Evolutionary conservation across 2,329 filamentous ascomycete species (phyloP).

Genomic region (Verticillium nonalfalfae): DNA sequence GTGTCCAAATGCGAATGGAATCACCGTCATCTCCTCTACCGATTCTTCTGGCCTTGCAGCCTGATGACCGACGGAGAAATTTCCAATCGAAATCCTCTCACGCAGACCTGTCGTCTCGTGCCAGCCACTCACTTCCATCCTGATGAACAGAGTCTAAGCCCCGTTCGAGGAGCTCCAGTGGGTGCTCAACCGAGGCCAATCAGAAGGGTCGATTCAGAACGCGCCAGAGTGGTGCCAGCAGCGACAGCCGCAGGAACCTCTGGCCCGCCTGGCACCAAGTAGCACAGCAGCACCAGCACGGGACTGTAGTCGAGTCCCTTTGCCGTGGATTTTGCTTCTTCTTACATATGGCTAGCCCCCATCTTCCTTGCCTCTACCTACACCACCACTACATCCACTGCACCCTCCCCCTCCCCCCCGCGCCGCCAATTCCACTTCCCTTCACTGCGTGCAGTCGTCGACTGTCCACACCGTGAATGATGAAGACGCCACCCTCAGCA

Average conservation of each 20-base stretch:
- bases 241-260: background rate
- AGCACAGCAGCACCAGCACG: background rate
- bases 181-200: background rate
- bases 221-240: background rate
- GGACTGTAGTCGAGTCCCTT: background rate
- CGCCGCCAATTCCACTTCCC: background rate
- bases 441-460: background rate
- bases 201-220: background rate
- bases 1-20: no score
- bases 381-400: background rate
- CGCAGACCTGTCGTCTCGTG: background rate
- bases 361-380: background rate
- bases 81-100: no score
- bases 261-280: background rate
- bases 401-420: background rate
- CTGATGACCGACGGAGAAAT: no score
- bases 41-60: no score
- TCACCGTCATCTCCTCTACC: no score
- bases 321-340: background rate
- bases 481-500: slow-evolving; percentile 1
- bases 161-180: background rate
- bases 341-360: background rate
- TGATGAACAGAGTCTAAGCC: background rate
- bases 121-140: background rate
- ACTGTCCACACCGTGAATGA: background rate